Evolutionary conservation across 2,329 filamentous ascomycete genomes (phyloP).

Genomic region (Aspergillus persii): DNA sequence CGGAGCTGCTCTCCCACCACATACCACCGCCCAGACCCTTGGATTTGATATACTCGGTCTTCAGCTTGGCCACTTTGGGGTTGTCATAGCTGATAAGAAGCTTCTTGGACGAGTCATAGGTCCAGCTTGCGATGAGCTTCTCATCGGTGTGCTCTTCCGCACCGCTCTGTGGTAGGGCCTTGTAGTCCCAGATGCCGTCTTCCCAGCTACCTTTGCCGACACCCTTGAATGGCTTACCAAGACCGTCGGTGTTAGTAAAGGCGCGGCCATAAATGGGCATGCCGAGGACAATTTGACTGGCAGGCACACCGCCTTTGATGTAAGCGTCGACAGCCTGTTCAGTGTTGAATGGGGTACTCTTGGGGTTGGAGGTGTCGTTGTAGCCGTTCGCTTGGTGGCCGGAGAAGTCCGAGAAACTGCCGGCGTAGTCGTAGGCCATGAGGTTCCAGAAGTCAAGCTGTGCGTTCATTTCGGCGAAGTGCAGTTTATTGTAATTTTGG

Average conservation of each 20-base stretch:
- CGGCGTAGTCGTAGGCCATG: conserved; percentile 86
- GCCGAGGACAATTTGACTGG: conserved; percentile 77
- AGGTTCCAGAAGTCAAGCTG: conserved; percentile 54
- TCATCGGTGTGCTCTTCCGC: conserved; percentile 61
- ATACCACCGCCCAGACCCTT: conserved; percentile 79
- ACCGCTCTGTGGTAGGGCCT: conserved; percentile 70
- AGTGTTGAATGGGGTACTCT: conserved; percentile 75
- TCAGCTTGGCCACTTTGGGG: conserved; percentile 62
- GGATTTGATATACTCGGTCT: conserved; percentile 68
- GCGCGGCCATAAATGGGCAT: conserved; percentile 91
- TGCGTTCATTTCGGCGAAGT: conserved; percentile 45
- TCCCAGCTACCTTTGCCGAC: conserved; percentile 82
- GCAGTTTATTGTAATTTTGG: conserved; percentile 43
- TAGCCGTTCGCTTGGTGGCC: conserved; percentile 83
- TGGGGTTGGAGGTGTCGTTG: conserved; percentile 55
- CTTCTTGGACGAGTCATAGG: conserved; percentile 60
- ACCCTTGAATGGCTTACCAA: conserved; percentile 67
- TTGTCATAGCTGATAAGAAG: conserved; percentile 77
- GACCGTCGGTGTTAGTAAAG: conserved; percentile 75
- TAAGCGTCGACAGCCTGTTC: conserved; percentile 70
- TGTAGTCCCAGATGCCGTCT: conserved; percentile 82
- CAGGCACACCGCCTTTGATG: conserved; percentile 59
- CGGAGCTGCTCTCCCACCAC: conserved; percentile 92
- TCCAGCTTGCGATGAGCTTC: conserved; percentile 67
- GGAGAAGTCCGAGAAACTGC: conserved; percentile 70